phyloP scores from a whole-genome alignment of 345 rosid genomes.

The Cardamine resedifolia region DNA sequence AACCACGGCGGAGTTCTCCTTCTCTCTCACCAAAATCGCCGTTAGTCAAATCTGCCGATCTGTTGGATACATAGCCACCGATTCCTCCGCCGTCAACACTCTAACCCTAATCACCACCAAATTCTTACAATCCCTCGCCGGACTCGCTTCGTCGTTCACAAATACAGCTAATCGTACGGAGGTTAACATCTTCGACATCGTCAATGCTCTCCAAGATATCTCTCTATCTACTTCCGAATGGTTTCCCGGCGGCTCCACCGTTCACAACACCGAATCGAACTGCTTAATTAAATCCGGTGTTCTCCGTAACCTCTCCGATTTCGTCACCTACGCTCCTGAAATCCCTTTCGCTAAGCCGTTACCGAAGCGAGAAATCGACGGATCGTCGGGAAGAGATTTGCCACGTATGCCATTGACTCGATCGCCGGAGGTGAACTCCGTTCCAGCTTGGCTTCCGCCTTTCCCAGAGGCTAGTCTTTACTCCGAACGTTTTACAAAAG shows the following conservation, averaged over 20 bases:
- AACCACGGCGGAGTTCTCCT: slow-evolving; percentile 37
- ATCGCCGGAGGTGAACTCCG: not conserved
- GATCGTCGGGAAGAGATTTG: not conserved
- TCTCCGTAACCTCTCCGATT: slow-evolving; percentile 38
- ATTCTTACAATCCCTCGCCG: slow-evolving; percentile 47
- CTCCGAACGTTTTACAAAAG: not conserved
- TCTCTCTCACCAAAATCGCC: slow-evolving; percentile 46
- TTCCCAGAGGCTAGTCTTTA: slow-evolving; percentile 33
- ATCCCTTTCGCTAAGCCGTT: slow-evolving; percentile 62
- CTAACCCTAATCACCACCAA: slow-evolving; percentile 48
- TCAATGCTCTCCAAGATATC: slow-evolving; percentile 48
- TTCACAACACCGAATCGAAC: slow-evolving; percentile 27
- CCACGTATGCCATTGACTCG: not conserved
- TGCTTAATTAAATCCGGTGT: slow-evolving; percentile 39
- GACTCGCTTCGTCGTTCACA: slow-evolving; percentile 41
- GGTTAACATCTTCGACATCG: slow-evolving; percentile 51
- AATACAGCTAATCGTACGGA: slow-evolving; percentile 50
- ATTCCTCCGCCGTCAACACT: slow-evolving; percentile 46
- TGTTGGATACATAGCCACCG: slow-evolving; percentile 46
- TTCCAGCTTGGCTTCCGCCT: slow-evolving; percentile 37
- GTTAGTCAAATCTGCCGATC: slow-evolving; percentile 64
- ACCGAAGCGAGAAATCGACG: slow-evolving; percentile 19
- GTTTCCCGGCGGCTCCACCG: slow-evolving; percentile 47
- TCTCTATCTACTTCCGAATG: slow-evolving; percentile 35
- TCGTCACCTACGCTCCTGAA: slow-evolving; percentile 43